Evolutionary conservation across 2,329 filamentous ascomycete species (phyloP), one percentile per base, ranked within the genome.

Genomic region (Ophiosphaerella herpotricha): DNA sequence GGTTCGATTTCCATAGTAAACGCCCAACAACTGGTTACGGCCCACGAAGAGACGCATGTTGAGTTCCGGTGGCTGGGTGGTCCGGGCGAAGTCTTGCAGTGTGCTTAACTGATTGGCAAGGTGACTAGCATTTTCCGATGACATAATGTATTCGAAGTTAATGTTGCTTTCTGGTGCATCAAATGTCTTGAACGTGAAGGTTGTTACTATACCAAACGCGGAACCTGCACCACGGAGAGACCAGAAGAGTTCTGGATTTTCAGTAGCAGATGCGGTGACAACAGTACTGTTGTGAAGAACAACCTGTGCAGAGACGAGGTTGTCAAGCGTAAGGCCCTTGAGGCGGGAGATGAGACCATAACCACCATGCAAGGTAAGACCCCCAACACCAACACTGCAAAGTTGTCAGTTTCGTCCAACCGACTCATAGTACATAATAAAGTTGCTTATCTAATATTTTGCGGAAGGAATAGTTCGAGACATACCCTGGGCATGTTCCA

Each of bases 401-500:
- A 39, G 38, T 4, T 33, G 29, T 51, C 18, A 38, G 45, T 16
- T 3, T 8, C 7, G 11, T 29, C 6, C 11, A 29, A 29, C 26
- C 11, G 26, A 21, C 11, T 29, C 26, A 29, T 29, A 29, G 11
- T 11, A 29, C 11, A 29, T 11, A 29, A 11, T 3, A 29, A 8
- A 1, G 7, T 29, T 29, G 4, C 26, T 7, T 29, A 11, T 29
- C 26, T 29, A 29, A 7, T 8, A 2, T 4, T 11, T 11, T 29
- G 26, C 11, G 6, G 26, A 8, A 21, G 26, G 26, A 29, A 29
- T 11, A 11, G 11, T 8, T 9, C 7, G 7, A 33, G 6, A 63
- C 74, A 68, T 58, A 80, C 78, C 75, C 78, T 5, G 79, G 78
- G 46, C 79, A 82, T 5, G 78, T 79, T 5, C 80, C 79, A 42